These are phyloP conservation scores for Ophiostoma populinum DNA, from an alignment of 2,329 filamentous ascomycete species.

Conservation along the genomic window DNA sequence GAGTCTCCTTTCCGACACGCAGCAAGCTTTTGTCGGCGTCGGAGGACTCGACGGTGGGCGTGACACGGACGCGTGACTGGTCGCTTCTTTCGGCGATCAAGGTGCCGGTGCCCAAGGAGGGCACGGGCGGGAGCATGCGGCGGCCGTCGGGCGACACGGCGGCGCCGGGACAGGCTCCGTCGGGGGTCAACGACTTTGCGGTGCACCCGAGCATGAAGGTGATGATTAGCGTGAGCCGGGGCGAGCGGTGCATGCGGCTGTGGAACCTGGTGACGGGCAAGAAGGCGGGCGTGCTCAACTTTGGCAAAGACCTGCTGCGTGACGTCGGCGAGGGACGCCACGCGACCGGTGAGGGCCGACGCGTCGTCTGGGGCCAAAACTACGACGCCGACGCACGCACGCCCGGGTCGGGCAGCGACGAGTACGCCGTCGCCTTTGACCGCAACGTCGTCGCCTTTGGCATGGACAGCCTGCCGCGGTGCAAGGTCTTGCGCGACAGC, in stretches of 20 bases:
- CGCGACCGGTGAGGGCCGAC: slow-evolving; percentile 64
- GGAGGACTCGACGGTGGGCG: slow-evolving; percentile 81
- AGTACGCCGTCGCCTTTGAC: slow-evolving; percentile 83
- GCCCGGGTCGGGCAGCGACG: slow-evolving; percentile 47
- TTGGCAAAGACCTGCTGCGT: slow-evolving; percentile 53
- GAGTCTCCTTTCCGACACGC: slow-evolving; percentile 65
- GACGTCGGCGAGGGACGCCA: slow-evolving; percentile 56
- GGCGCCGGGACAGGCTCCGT: slow-evolving; percentile 58
- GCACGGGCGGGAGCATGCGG: slow-evolving; percentile 14
- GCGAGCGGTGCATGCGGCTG: slow-evolving; percentile 78
- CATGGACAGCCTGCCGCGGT: slow-evolving; percentile 70
- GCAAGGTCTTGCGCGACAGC: slow-evolving; percentile 49
- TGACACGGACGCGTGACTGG: slow-evolving; percentile 81
- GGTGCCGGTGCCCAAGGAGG: slow-evolving; percentile 64
- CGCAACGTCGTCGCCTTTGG: slow-evolving; percentile 71
- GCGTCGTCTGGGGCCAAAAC: slow-evolving; percentile 49
- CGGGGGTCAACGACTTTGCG: slow-evolving; percentile 88
- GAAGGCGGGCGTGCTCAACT: slow-evolving; percentile 85
- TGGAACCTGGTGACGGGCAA: slow-evolving; percentile 97
- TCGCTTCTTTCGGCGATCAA: slow-evolving; percentile 75
- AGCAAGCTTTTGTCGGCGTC: slow-evolving; percentile 76
- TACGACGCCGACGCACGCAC: slow-evolving; percentile 20
- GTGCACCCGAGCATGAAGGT: slow-evolving; percentile 94
- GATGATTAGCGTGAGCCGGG: slow-evolving; percentile 82
- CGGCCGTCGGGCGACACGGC: slow-evolving; percentile 84